These are phyloP conservation scores for Panus rudis DNA, from an alignment of 768 basidiomycete species.

Conservation along the genomic window DNA sequence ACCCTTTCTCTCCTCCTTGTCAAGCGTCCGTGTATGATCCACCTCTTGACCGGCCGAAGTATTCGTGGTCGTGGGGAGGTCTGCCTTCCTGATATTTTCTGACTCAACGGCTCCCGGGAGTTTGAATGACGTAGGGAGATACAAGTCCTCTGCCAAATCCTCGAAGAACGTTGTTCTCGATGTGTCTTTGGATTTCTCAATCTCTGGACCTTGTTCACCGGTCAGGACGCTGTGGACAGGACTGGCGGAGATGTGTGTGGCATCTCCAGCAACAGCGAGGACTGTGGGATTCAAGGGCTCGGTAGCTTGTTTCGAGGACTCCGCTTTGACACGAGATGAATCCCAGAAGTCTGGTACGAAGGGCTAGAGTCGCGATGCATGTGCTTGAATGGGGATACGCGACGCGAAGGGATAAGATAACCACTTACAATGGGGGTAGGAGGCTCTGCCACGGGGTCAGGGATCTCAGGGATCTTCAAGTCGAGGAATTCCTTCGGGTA, in stretches of 20 bases:
- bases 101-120: slow-evolving; percentile 4
- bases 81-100: slow-evolving; percentile 11
- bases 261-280: slow-evolving; percentile 40
- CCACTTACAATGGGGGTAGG: slow-evolving; percentile 55
- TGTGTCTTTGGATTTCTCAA: slow-evolving; percentile 2
- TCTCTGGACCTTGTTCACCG: not conserved
- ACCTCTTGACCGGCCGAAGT: slow-evolving; percentile 13
- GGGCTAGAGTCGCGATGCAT: no score
- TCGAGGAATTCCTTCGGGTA: slow-evolving; percentile 32
- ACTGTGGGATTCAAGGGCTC: slow-evolving; percentile 37
- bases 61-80: slow-evolving; percentile 17
- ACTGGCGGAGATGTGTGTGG: slow-evolving; percentile 41
- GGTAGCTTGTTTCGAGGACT: slow-evolving; percentile 17
- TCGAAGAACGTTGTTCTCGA: slow-evolving; percentile 21
- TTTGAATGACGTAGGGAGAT: slow-evolving; percentile 27
- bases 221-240: slow-evolving; percentile 36
- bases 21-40: slow-evolving; percentile 27
- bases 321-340: slow-evolving; percentile 33
- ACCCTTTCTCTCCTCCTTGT: slow-evolving; percentile 40
- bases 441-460: slow-evolving; percentile 32
- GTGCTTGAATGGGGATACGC: slow-evolving; percentile 6
- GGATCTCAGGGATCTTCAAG: slow-evolving; percentile 51
- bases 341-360: slow-evolving; percentile 54
- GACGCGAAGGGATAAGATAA: not conserved
- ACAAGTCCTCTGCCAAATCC: slow-evolving; percentile 32